Percentiles rank a stretch among this genome's conserved stretches.
Evolutionary conservation across 225 moss, liverwort and hornwort genomes (phyloP).

Genomic region (Thuidium tamariscinum): DNA sequence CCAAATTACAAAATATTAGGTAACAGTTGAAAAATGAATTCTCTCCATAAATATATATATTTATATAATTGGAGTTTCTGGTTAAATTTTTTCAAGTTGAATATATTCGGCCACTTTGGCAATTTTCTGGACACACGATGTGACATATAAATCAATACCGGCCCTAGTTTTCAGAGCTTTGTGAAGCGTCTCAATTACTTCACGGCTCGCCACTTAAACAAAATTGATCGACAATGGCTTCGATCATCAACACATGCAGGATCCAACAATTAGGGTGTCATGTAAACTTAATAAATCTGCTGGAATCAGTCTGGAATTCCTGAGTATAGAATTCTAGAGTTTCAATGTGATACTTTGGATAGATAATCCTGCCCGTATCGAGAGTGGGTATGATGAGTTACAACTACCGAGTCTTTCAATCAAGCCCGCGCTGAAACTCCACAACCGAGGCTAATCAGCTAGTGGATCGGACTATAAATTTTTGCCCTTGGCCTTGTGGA

Average conservation of each 20-base stretch:
- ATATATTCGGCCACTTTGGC: background rate
- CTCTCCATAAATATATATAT: background rate
- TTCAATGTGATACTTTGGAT: too few species aligned
- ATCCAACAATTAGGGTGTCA: background rate
- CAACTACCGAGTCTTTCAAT: too few species aligned
- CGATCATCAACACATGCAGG: background rate
- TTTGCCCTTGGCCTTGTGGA: background rate
- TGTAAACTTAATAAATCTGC: too few species aligned
- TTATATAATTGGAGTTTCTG: rapidly evolving
- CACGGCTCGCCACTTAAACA: too few species aligned
- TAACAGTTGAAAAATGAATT: background rate
- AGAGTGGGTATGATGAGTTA: too few species aligned
- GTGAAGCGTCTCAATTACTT: background rate
- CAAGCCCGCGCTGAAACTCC: too few species aligned
- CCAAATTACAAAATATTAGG: background rate
- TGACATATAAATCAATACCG: background rate
- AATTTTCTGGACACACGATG: background rate
- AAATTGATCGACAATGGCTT: background rate
- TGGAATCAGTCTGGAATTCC: too few species aligned
- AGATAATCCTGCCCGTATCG: too few species aligned
- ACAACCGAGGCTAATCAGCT: background rate
- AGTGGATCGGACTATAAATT: background rate
- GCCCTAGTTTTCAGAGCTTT: background rate
- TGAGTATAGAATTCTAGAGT: too few species aligned
- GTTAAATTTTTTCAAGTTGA: too few species aligned